Evolutionary conservation across 2,329 filamentous ascomycete species (phyloP).

Genomic region (Scedosporium apiospermum): DNA sequence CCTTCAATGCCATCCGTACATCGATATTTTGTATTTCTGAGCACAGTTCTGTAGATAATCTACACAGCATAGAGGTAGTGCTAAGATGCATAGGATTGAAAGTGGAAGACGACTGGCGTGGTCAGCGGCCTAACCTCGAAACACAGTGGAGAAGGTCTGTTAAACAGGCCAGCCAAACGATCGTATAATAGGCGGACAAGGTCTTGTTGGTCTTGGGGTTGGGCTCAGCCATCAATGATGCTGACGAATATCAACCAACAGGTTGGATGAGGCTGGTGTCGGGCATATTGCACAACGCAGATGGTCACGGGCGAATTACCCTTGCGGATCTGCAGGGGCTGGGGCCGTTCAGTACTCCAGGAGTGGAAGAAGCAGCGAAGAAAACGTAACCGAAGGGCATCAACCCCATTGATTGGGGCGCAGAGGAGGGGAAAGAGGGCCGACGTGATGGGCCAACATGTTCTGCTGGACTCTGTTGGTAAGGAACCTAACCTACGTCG

Average conservation of each 20-base stretch:
- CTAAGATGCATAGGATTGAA: not conserved
- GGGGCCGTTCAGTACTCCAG: not conserved
- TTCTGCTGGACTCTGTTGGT: too few species aligned
- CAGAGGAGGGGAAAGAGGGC: too few species aligned
- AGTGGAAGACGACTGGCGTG: not conserved
- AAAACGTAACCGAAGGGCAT: too few species aligned
- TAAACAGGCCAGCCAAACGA: too few species aligned
- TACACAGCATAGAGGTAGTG: not conserved
- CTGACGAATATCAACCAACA: not conserved
- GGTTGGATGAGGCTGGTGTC: not conserved
- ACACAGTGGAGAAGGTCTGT: too few species aligned
- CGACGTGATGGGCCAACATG: too few species aligned
- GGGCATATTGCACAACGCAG: not conserved
- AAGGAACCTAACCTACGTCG: too few species aligned
- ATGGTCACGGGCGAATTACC: not conserved
- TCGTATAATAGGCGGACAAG: too few species aligned
- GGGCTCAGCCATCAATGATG: not conserved
- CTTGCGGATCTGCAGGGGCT: not conserved
- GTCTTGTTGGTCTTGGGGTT: not conserved
- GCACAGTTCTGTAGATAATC: not conserved
- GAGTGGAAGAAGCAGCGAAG: too few species aligned
- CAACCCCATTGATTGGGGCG: too few species aligned
- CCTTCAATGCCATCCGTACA: not conserved
- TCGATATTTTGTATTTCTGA: not conserved
- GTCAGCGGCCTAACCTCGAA: not conserved